phyloP scores from a whole-genome alignment of 2,329 filamentous ascomycete genomes.

The Calonectria pauciramosa region DNA sequence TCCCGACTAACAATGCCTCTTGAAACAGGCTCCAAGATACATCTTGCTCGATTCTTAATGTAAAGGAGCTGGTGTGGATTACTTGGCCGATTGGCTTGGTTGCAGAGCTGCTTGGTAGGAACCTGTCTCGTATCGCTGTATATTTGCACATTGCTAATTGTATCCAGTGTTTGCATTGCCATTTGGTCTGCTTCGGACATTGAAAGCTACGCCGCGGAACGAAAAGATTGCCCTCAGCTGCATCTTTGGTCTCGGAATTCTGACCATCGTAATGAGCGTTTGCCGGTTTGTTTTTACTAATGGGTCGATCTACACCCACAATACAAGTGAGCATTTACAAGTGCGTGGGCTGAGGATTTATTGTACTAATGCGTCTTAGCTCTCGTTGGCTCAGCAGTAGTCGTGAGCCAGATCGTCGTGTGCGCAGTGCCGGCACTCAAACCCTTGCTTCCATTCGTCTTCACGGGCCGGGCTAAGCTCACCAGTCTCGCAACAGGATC shows the following conservation, averaged over 20 bases:
- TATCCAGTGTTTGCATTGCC: background rate
- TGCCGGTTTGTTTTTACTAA: background rate
- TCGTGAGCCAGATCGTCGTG: background rate
- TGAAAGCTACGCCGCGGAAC: background rate
- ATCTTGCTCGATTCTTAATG: background rate
- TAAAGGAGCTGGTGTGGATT: background rate
- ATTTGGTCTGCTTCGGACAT: background rate
- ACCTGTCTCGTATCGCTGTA: background rate
- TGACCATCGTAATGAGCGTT: background rate
- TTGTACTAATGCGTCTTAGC: background rate
- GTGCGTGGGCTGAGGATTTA: accelerated
- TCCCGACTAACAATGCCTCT: too few relatives aligned
- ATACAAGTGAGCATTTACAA: background rate
- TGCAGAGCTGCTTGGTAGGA: background rate
- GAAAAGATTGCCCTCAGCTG: background rate
- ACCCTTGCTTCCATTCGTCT: background rate
- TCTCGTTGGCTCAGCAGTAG: background rate
- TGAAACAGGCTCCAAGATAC: background rate
- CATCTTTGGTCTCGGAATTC: background rate
- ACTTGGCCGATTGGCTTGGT: background rate
- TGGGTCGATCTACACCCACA: background rate
- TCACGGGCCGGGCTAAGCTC: background rate
- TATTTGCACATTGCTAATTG: background rate
- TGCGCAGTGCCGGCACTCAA: background rate
- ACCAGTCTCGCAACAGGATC: background rate